Percentiles rank a stretch among this genome's conserved stretches.
These are phyloP conservation scores for Apiospora aurea DNA, from an alignment of 2,329 filamentous ascomycete genomes.

Conservation along the genomic window DNA sequence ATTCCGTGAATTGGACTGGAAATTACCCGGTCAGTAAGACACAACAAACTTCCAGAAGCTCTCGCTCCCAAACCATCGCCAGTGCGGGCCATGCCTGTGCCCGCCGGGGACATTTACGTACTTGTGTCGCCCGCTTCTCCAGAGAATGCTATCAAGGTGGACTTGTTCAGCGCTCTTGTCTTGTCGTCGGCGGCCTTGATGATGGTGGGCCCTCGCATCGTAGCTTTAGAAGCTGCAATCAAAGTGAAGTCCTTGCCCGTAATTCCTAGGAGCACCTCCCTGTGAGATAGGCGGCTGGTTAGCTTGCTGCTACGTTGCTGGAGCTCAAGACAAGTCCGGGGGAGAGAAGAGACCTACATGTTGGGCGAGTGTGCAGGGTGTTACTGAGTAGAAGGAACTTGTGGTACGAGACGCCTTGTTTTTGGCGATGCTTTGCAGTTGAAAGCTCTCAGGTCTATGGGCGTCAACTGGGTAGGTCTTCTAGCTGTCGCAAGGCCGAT, in stretches of 20 bases:
- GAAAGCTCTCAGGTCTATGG: constrained; percentile 26
- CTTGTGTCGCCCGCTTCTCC: constrained; percentile 96
- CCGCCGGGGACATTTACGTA: constrained; percentile 49
- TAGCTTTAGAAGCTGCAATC: constrained; percentile 95
- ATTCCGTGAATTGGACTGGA: constrained; percentile 97
- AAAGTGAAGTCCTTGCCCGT: constrained; percentile 99
- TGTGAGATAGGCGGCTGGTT: constrained; percentile 45
- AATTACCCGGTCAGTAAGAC: constrained; percentile 6
- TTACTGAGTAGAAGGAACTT: constrained; percentile 13
- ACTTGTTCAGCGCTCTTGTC: constrained; percentile 89
- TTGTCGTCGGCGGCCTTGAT: constrained; percentile 97
- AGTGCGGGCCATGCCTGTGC: background rate
- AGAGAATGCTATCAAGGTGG: constrained; percentile 93
- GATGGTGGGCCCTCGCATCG: constrained; percentile 96
- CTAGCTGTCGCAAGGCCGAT: constrained; percentile 26
- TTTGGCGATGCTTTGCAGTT: constrained; percentile 10
- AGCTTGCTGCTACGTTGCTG: background rate
- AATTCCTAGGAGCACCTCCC: constrained; percentile 98
- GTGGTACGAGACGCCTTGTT: constrained; percentile 26
- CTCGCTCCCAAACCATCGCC: too few relatives aligned
- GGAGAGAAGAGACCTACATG: constrained; percentile 25
- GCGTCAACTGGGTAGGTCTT: constrained; percentile 16
- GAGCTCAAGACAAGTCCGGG: constrained; percentile 21
- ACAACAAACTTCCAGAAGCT: background rate
- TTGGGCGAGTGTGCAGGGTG: constrained; percentile 12